Evolutionary conservation across 495 filamentous ascomycete species (phyloP).

Genomic region (Xylaria bambusicola): DNA sequence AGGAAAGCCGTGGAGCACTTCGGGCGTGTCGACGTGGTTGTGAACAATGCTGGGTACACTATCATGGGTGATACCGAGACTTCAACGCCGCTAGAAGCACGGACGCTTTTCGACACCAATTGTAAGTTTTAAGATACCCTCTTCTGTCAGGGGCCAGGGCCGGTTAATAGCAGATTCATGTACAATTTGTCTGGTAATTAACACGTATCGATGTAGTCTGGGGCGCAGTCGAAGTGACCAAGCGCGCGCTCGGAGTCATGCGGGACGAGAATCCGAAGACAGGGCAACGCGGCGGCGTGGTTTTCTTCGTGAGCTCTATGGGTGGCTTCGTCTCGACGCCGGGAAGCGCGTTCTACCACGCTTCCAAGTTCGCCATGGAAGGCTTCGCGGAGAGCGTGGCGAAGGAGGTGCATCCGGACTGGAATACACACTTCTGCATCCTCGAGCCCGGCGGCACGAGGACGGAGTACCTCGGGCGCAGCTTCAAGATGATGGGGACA

Average conservation of each 20-base stretch:
- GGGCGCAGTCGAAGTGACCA: constrained; percentile 48
- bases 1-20: constrained; percentile 39
- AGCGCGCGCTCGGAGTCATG: constrained; percentile 47
- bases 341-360: constrained; percentile 56
- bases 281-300: constrained; percentile 46
- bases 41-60: constrained; percentile 61
- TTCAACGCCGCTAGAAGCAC: constrained; percentile 35
- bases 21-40: constrained; percentile 54
- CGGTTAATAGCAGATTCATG: too few species aligned
- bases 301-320: constrained; percentile 56
- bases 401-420: constrained; percentile 54
- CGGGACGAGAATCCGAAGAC: constrained; percentile 40
- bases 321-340: constrained; percentile 51
- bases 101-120: constrained; percentile 50
- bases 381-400: constrained; percentile 58
- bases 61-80: constrained; percentile 50
- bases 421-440: constrained; percentile 51
- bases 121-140: constrained; percentile 21
- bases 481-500: constrained; percentile 7
- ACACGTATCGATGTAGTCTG: constrained; percentile 39
- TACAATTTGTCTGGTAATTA: too few species aligned
- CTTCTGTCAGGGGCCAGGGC: too few species aligned
- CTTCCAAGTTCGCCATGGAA: constrained; percentile 57
- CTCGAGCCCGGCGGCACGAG: constrained; percentile 54
- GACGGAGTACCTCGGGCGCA: constrained; percentile 37